Evolutionary conservation across 345 rosid species (phyloP).

Genomic region (Abelmoschus esculentus): DNA sequence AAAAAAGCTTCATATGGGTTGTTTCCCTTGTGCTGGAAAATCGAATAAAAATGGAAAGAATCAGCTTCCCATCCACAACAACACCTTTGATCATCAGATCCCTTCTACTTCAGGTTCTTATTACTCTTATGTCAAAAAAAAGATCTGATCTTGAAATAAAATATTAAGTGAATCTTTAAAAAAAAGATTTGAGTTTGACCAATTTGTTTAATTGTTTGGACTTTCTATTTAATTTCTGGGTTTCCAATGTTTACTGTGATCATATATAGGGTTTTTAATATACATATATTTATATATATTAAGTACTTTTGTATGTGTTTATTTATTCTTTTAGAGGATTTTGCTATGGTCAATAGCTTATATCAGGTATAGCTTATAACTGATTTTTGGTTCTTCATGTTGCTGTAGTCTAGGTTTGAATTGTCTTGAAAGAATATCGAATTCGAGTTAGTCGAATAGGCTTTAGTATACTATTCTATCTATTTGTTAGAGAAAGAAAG

Average conservation of each 20-base stretch:
- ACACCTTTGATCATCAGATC: conserved; percentile 32
- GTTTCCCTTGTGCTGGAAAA: conserved; percentile 42
- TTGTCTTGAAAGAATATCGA: too few relatives aligned
- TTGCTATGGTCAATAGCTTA: too few relatives aligned
- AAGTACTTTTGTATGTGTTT: too few relatives aligned
- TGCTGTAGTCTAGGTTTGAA: too few relatives aligned
- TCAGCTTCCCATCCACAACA: conserved; percentile 9
- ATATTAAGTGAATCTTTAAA: not conserved
- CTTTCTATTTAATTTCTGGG: not conserved
- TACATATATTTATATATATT: too few relatives aligned
- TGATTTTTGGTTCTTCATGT: too few relatives aligned
- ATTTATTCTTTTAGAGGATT: too few relatives aligned
- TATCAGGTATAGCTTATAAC: too few relatives aligned
- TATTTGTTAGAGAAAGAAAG: not conserved
- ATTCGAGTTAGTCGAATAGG: too few relatives aligned
- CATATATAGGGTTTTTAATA: conserved; percentile 11
- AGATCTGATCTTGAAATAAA: not conserved
- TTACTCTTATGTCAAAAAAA: not conserved
- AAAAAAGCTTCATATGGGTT: conserved; percentile 30
- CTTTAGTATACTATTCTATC: too few relatives aligned
- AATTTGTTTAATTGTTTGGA: conserved; percentile 3
- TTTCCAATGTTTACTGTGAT: conserved; percentile 17
- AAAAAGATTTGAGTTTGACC: not conserved
- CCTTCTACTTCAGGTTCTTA: conserved; percentile 43
- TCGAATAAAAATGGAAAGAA: conserved; percentile 27